Evolutionary conservation across 176 grass and related monocot species (phyloP).

Genomic region (Aechmea fasciata): DNA sequence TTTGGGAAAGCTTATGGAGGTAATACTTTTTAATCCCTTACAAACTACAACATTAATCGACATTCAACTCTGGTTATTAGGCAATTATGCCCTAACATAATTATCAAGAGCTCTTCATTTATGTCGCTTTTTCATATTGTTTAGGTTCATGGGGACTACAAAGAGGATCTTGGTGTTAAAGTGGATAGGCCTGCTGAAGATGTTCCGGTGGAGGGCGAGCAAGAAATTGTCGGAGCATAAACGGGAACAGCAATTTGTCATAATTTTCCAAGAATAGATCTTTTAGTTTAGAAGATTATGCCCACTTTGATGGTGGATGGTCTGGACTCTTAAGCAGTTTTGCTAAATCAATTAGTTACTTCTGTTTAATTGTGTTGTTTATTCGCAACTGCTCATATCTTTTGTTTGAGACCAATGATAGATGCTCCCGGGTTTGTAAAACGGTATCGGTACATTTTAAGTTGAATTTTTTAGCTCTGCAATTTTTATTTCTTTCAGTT

Average conservation of each 20-base stretch:
- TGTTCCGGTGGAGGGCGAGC: conserved; percentile 29
- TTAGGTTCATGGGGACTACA: conserved; percentile 82
- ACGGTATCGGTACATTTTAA: background rate
- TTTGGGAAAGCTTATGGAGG: conserved; percentile 94
- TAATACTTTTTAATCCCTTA: conserved; percentile 5
- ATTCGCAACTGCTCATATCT: background rate
- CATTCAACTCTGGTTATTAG: background rate
- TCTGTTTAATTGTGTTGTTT: background rate
- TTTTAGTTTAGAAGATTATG: conserved; percentile 17
- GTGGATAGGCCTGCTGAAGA: conserved; percentile 71
- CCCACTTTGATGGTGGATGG: conserved; percentile 9
- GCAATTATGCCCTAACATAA: background rate
- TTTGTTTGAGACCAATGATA: background rate
- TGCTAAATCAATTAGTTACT: background rate
- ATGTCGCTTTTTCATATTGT: conserved; percentile 2
- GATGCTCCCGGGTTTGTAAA: background rate
- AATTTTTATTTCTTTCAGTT: background rate
- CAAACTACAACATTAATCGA: no score
- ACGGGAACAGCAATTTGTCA: background rate
- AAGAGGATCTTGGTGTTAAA: conserved; percentile 77
- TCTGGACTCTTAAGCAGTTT: conserved; percentile 17
- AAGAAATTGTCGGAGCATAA: conserved; percentile 48
- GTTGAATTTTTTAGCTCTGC: background rate
- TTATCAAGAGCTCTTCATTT: background rate
- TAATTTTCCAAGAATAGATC: background rate